A percentile compares a stretch with the other conserved stretches of the same genome.
Evolutionary conservation across 371 early-diverging fungal species (phyloP).

Genomic region (Paraphysoderma sedebokerense): DNA sequence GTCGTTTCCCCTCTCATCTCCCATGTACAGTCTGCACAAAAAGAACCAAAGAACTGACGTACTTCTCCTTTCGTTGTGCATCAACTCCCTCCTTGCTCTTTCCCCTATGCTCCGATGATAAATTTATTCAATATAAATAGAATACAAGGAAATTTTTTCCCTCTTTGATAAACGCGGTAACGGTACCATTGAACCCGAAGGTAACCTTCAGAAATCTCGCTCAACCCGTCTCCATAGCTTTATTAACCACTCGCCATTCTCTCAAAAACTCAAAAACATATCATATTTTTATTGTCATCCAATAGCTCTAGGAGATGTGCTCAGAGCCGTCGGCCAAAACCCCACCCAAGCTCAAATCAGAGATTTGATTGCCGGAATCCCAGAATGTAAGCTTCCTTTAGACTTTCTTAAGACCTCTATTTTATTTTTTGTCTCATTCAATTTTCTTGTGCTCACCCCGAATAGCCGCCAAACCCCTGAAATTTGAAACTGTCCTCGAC

Average conservation of each 20-base stretch:
- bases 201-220: too few relatives aligned
- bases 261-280: not conserved
- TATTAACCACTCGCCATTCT: not conserved
- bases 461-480: conserved; percentile 17
- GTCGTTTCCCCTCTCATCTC: too few relatives aligned
- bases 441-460: too few relatives aligned
- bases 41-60: not conserved
- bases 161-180: conserved; percentile 84
- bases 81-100: too few relatives aligned
- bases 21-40: not conserved
- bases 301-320: conserved; percentile 50
- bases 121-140: too few relatives aligned
- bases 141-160: conserved; percentile 73
- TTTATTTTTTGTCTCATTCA: not conserved
- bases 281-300: not conserved
- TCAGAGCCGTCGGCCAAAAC: conserved; percentile 64
- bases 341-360: conserved; percentile 65
- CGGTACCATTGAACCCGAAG: conserved; percentile 38
- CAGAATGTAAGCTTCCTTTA: not conserved
- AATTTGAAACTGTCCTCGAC: conserved; percentile 51
- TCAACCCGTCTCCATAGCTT: not conserved
- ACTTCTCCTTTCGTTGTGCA: too few relatives aligned
- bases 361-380: conserved; percentile 38
- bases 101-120: too few relatives aligned
- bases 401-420: not conserved